Percentiles rank a stretch among this genome's conserved stretches.
Conservation (phyloP, 202 grass and related monocot species). For the Zizania palustris region DNA sequence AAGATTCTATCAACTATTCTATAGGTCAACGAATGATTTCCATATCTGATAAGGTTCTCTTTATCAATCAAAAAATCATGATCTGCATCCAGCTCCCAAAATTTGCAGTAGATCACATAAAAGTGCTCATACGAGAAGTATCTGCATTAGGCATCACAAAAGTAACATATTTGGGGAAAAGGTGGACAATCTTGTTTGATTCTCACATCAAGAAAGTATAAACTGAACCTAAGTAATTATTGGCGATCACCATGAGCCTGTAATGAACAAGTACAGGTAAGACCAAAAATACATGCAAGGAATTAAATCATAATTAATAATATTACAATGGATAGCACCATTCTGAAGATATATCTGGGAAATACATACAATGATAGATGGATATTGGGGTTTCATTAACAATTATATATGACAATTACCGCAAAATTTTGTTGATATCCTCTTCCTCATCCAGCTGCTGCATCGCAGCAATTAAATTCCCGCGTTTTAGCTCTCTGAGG, state of each 20-base stretch:
- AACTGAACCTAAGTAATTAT: neutral
- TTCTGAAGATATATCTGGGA: slow-evolving; percentile 23
- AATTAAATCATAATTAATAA: slow-evolving; percentile 26
- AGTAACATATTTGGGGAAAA: slow-evolving; percentile 7
- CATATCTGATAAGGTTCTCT: slow-evolving; percentile 99
- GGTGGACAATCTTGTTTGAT: neutral
- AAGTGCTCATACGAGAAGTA: slow-evolving; percentile 99
- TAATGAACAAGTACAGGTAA: slow-evolving; percentile 3
- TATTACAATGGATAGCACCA: slow-evolving; percentile 7
- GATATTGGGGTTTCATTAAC: slow-evolving; percentile 13
- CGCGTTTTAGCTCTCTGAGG: slow-evolving; percentile 92
- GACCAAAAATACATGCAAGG: slow-evolving; percentile 19
- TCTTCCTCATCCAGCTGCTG: slow-evolving; percentile 98
- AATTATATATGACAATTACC: slow-evolving; percentile 55
- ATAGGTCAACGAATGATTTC: slow-evolving; percentile 96
- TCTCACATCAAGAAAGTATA: slow-evolving; percentile 3
- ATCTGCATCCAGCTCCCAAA: slow-evolving; percentile 98
- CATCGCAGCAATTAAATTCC: slow-evolving; percentile 96
- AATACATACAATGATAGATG: slow-evolving; percentile 14
- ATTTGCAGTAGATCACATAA: slow-evolving; percentile 99
- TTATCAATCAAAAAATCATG: slow-evolving; percentile 99
- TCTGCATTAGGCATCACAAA: slow-evolving; percentile 56
- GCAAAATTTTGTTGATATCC: slow-evolving; percentile 98
- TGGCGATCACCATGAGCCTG: neutral
- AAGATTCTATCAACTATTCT: slow-evolving; percentile 99